Conservation (phyloP, 1,284 basidiomycete genomes). For the Pseudomicrostroma phylloplanum region DNA sequence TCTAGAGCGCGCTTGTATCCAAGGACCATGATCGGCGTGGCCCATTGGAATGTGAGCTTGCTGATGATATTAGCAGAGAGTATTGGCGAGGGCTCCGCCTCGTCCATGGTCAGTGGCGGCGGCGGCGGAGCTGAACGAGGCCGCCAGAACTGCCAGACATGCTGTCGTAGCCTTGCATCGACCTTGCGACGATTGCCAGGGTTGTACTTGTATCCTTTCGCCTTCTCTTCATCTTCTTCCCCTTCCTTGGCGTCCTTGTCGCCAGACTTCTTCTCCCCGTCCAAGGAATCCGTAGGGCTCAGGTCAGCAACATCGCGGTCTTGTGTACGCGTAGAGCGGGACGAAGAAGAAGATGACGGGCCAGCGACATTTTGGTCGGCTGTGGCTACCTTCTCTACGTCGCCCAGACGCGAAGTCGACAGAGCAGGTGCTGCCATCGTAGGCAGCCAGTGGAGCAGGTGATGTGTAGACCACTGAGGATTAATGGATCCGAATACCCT, state of each 20-base stretch:
- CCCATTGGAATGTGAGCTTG: slow-evolving; percentile 64
- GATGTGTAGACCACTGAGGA: too few relatives aligned
- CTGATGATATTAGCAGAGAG: slow-evolving; percentile 57
- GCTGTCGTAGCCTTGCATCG: slow-evolving; percentile 34
- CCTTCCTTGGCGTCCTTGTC: neutral
- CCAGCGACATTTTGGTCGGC: too few relatives aligned
- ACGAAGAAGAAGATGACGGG: too few relatives aligned
- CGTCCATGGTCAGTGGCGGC: slow-evolving; percentile 56
- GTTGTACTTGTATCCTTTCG: slow-evolving; percentile 23
- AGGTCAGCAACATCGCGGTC: too few relatives aligned
- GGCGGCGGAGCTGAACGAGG: slow-evolving; percentile 39
- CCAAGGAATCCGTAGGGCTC: too few relatives aligned
- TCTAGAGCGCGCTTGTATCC: slow-evolving; percentile 74
- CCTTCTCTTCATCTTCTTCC: neutral
- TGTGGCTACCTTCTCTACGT: too few relatives aligned
- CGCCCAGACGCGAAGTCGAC: too few relatives aligned
- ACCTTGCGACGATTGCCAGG: slow-evolving; percentile 34
- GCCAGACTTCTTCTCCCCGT: neutral
- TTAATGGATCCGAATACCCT: too few relatives aligned
- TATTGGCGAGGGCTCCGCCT: slow-evolving; percentile 58
- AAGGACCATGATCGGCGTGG: slow-evolving; percentile 62
- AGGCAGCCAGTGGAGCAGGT: too few relatives aligned
- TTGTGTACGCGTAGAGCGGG: too few relatives aligned
- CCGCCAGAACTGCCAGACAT: slow-evolving; percentile 47
- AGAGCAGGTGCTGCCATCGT: too few relatives aligned